These are phyloP conservation scores for Laburnicola sp. DNA, from an alignment of 2,329 filamentous ascomycete genomes.

Conservation along the genomic window DNA sequence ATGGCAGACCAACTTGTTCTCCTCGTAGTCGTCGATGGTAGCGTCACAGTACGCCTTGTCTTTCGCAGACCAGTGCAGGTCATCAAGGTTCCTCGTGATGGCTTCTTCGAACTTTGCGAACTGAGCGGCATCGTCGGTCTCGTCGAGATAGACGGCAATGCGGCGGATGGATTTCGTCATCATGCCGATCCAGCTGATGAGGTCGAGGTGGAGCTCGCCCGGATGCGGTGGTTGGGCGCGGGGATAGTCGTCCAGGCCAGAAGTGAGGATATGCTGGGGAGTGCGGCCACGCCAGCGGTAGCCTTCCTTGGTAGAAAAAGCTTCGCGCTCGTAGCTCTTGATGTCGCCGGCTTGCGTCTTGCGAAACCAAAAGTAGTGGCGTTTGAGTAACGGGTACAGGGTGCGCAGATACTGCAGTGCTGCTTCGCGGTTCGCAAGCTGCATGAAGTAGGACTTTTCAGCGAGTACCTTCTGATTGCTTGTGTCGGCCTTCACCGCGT, in stretches of 20 bases:
- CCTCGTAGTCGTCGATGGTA: slow-evolving; percentile 93
- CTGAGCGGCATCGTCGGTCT: slow-evolving; percentile 73
- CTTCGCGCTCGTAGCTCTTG: slow-evolving; percentile 85
- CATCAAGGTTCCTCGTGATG: slow-evolving; percentile 83
- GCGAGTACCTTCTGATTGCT: slow-evolving; percentile 40
- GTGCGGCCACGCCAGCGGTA: slow-evolving; percentile 95
- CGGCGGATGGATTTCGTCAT: slow-evolving; percentile 85
- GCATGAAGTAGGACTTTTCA: slow-evolving; percentile 59
- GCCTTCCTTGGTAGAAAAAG: slow-evolving; percentile 85
- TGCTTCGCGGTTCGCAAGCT: slow-evolving; percentile 68
- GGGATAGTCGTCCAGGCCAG: slow-evolving; percentile 94
- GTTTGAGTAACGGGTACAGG: slow-evolving; percentile 83
- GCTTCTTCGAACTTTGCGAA: slow-evolving; percentile 73
- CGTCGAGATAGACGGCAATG: slow-evolving; percentile 74
- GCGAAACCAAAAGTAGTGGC: slow-evolving; percentile 93
- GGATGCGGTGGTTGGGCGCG: slow-evolving; percentile 91
- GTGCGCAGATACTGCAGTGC: slow-evolving; percentile 72
- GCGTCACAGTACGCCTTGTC: slow-evolving; percentile 89
- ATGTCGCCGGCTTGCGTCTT: slow-evolving; percentile 88
- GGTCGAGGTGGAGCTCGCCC: slow-evolving; percentile 90
- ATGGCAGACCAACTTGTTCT: slow-evolving; percentile 86
- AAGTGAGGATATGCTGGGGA: slow-evolving; percentile 83
- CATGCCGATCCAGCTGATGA: slow-evolving; percentile 97
- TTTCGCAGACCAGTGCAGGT: slow-evolving; percentile 87
- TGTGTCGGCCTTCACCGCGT: slow-evolving; percentile 47